These are phyloP conservation scores for Ophiobolus disseminans DNA, from an alignment of 2,329 filamentous ascomycete genomes.

Conservation along the genomic window DNA sequence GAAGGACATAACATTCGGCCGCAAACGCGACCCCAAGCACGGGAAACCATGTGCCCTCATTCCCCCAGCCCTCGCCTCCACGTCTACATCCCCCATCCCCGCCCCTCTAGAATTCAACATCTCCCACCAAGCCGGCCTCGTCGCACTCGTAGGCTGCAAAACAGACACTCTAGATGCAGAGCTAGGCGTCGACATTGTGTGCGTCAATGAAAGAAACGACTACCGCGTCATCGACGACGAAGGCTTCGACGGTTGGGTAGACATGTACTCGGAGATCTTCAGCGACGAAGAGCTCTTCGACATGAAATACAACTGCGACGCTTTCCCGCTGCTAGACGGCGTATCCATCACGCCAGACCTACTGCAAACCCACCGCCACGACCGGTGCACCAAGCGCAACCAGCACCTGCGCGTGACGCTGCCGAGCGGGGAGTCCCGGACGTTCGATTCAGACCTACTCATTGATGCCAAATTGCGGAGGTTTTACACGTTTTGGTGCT, in stretches of 20 bases:
- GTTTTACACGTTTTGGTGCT: constrained; percentile 81
- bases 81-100: constrained; percentile 12
- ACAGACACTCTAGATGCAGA: constrained; percentile 49
- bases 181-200: constrained; percentile 79
- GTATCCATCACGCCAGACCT: constrained; percentile 48
- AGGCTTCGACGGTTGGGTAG: constrained; percentile 72
- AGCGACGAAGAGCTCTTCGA: constrained; percentile 66
- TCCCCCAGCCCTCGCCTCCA: constrained; percentile 44
- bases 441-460: constrained; percentile 54
- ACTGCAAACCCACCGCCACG: constrained; percentile 49
- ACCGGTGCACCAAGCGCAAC: constrained; percentile 51
- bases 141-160: constrained; percentile 65
- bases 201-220: constrained; percentile 71
- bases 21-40: constrained; percentile 59
- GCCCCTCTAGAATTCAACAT: constrained; percentile 73
- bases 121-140: constrained; percentile 78
- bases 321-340: constrained; percentile 55
- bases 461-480: constrained; percentile 69
- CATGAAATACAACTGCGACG: constrained; percentile 63
- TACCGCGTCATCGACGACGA: constrained; percentile 65
- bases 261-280: constrained; percentile 76
- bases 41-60: constrained; percentile 60
- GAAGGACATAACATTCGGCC: constrained; percentile 63
- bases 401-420: constrained; percentile 49
- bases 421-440: constrained; percentile 42